Percentiles rank a stretch among this genome's conserved stretches.
Evolutionary conservation across 345 rosid species (phyloP).

Genomic region (Eucalyptus marginata): DNA sequence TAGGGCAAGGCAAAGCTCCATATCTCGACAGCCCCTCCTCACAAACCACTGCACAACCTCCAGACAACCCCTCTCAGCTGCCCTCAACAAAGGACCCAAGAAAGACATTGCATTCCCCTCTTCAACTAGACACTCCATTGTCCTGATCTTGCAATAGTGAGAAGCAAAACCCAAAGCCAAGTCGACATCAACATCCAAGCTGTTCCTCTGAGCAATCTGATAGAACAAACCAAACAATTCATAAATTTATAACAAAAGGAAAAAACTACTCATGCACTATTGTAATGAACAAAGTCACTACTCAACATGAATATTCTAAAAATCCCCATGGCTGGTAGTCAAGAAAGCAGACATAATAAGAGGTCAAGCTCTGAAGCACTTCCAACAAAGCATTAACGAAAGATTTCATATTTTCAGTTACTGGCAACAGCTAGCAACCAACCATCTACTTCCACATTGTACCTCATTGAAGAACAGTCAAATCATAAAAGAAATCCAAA

Average conservation of each 20-base stretch:
- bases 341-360: background rate
- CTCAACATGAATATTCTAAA: background rate
- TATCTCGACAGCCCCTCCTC: constrained; percentile 73
- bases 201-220: constrained; percentile 94
- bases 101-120: constrained; percentile 94
- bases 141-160: constrained; percentile 79
- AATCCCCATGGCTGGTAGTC: background rate
- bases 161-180: constrained; percentile 92
- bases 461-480: background rate
- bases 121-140: constrained; percentile 98
- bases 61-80: constrained; percentile 92
- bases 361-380: background rate
- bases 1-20: constrained; percentile 95
- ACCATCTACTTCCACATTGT: background rate
- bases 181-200: constrained; percentile 96
- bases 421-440: background rate
- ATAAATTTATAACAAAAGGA: background rate
- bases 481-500: background rate
- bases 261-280: background rate
- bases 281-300: background rate
- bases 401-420: background rate
- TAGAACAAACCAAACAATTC: background rate
- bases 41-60: constrained; percentile 97
- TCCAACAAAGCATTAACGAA: background rate
- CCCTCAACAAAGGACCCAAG: constrained; percentile 93